Evolutionary conservation across 371 early-diverging fungal genomes (phyloP).

Genomic region (Vairimorpha necatrix): DNA sequence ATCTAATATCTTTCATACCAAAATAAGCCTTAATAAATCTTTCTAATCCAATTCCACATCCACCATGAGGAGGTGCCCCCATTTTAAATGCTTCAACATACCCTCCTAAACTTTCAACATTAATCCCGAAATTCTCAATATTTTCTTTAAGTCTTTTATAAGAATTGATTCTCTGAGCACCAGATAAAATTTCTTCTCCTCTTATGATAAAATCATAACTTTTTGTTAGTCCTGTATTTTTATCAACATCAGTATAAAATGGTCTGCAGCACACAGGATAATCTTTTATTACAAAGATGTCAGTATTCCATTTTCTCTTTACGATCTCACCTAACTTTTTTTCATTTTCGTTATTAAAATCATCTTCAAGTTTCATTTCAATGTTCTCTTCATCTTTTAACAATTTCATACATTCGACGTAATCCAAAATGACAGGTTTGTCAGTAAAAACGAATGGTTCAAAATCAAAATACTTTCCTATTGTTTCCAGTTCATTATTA

Average conservation of each 20-base stretch:
- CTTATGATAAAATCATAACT: constrained; percentile 99
- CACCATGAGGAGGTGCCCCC: constrained; percentile 97
- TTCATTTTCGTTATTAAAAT: constrained; percentile 78
- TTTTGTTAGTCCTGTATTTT: constrained; percentile 78
- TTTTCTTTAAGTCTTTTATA: constrained; percentile 75
- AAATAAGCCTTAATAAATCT: constrained; percentile 94
- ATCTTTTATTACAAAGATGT: constrained; percentile 96
- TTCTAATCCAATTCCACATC: constrained; percentile 87
- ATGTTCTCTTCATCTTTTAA: constrained; percentile 75
- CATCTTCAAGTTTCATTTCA: constrained; percentile 74
- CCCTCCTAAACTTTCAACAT: constrained; percentile 74
- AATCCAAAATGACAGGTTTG: constrained; percentile 78
- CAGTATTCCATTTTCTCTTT: constrained; percentile 84
- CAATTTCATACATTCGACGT: constrained; percentile 80
- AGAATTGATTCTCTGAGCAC: constrained; percentile 97
- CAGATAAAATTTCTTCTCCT: constrained; percentile 97
- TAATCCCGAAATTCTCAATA: constrained; percentile 74
- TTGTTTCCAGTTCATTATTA: constrained; percentile 74
- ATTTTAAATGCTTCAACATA: constrained; percentile 94
- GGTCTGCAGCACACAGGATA: constrained; percentile 92
- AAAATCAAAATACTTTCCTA: constrained; percentile 82
- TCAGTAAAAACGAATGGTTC: constrained; percentile 78
- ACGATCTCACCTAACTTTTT: constrained; percentile 82
- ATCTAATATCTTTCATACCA: constrained; percentile 87
- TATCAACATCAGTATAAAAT: constrained; percentile 94